phyloP scores from a whole-genome alignment of 2,329 filamentous ascomycete species.

The Fusarium virguliforme region DNA sequence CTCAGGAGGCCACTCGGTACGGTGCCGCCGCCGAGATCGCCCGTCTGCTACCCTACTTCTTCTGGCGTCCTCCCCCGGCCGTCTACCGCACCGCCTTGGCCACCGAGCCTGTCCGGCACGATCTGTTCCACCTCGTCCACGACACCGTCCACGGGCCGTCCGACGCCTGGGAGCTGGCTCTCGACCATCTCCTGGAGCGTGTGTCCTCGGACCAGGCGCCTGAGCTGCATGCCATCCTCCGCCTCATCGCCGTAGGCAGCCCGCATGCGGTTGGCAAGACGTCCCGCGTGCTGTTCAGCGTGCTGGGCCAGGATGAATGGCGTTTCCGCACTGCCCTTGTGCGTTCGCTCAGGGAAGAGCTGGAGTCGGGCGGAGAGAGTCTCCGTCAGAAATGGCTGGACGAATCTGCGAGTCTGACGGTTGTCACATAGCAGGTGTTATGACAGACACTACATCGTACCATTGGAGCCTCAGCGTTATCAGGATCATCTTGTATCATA shows the following conservation, averaged over 20 bases:
- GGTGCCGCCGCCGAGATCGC: conserved; percentile 47
- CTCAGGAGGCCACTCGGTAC: conserved; percentile 47
- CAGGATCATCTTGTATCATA: conserved; percentile 27
- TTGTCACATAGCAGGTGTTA: neutral
- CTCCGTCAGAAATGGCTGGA: conserved; percentile 37
- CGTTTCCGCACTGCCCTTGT: conserved; percentile 48
- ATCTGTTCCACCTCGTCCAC: conserved; percentile 49
- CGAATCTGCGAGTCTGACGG: conserved; percentile 17
- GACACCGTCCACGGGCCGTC: conserved; percentile 38
- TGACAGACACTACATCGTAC: too few species aligned
- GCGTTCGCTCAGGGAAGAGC: conserved; percentile 40
- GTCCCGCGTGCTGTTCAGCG: conserved; percentile 52
- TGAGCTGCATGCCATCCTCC: conserved; percentile 52
- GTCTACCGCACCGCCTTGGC: conserved; percentile 52
- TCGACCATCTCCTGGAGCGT: conserved; percentile 39
- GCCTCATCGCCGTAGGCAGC: conserved; percentile 54
- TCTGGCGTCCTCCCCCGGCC: conserved; percentile 57
- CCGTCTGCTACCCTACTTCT: conserved; percentile 56
- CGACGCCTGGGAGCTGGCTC: conserved; percentile 29
- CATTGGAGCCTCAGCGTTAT: neutral
- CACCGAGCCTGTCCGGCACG: conserved; percentile 20
- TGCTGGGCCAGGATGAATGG: conserved; percentile 59
- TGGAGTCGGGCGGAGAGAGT: conserved; percentile 36
- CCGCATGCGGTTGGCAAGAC: conserved; percentile 52
- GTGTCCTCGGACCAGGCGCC: conserved; percentile 37